Evolutionary conservation across 345 rosid genomes (phyloP).

Genomic region (Syzygium jambos): DNA sequence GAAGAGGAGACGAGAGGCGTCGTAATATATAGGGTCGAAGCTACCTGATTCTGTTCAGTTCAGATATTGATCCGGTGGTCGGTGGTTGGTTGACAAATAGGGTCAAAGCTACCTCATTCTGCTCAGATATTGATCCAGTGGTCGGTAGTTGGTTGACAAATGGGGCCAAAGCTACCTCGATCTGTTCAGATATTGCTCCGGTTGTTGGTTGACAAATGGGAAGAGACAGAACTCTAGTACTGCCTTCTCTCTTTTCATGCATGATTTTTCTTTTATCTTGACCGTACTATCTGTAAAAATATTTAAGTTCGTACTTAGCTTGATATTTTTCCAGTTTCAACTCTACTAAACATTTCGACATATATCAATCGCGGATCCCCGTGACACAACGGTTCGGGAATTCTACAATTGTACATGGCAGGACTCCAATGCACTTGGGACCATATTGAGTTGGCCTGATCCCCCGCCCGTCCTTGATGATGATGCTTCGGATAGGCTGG

Average conservation of each 20-base stretch:
- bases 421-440: no score
- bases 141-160: background rate
- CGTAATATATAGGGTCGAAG: no score
- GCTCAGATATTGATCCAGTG: no score
- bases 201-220: background rate
- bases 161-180: no score
- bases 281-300: background rate
- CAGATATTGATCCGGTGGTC: background rate
- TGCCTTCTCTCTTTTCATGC: background rate
- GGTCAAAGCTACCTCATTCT: no score
- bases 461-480: no score
- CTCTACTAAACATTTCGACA: background rate
- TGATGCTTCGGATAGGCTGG: no score
- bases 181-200: background rate
- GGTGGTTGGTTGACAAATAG: background rate
- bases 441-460: no score
- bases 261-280: background rate
- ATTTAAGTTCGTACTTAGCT: background rate
- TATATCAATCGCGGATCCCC: no score
- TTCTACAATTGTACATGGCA: no score
- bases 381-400: no score
- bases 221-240: background rate
- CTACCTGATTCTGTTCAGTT: background rate
- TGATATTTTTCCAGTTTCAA: background rate
- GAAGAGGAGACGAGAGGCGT: background rate